These are phyloP conservation scores for Cytospora leucostoma DNA, from an alignment of 2,329 filamentous ascomycete species.

Conservation along the genomic window DNA sequence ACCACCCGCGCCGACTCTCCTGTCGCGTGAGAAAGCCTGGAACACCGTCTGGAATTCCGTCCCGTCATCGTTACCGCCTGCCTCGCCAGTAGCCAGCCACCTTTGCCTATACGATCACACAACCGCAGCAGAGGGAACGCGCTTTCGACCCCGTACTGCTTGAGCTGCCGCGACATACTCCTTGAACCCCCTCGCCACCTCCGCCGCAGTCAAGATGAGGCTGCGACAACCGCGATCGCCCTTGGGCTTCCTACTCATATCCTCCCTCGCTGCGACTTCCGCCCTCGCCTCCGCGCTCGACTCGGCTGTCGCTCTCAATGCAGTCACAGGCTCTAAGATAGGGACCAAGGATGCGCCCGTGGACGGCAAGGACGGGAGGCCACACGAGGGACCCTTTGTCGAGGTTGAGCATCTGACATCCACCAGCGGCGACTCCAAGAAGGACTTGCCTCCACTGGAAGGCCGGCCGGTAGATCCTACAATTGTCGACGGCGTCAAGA, in stretches of 20 bases:
- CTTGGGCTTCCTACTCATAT: conserved; percentile 62
- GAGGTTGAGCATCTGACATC: conserved; percentile 51
- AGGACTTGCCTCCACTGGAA: conserved; percentile 48
- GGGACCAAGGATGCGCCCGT: conserved; percentile 78
- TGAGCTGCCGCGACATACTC: not conserved
- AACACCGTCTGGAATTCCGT: not conserved
- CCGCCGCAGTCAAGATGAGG: conserved; percentile 54
- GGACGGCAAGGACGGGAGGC: conserved; percentile 91
- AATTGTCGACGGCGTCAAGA: conserved; percentile 60
- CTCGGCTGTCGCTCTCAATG: conserved; percentile 30
- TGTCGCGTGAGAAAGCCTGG: not conserved
- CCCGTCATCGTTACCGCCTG: not conserved
- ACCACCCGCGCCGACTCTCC: not conserved
- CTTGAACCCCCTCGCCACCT: not conserved
- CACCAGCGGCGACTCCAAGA: conserved; percentile 37
- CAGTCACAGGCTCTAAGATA: conserved; percentile 36
- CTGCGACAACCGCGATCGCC: conserved; percentile 55
- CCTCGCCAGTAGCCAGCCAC: not conserved
- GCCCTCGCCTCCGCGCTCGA: conserved; percentile 37
- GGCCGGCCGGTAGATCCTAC: conserved; percentile 55
- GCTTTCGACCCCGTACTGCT: not conserved
- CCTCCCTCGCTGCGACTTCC: conserved; percentile 52
- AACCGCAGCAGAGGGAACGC: not conserved
- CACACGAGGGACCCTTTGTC: conserved; percentile 82
- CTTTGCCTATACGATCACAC: not conserved